Percentiles rank a stretch among this genome's conserved stretches.
Conservation (phyloP, 2,329 filamentous ascomycete species). For the Nemania sp. region DNA sequence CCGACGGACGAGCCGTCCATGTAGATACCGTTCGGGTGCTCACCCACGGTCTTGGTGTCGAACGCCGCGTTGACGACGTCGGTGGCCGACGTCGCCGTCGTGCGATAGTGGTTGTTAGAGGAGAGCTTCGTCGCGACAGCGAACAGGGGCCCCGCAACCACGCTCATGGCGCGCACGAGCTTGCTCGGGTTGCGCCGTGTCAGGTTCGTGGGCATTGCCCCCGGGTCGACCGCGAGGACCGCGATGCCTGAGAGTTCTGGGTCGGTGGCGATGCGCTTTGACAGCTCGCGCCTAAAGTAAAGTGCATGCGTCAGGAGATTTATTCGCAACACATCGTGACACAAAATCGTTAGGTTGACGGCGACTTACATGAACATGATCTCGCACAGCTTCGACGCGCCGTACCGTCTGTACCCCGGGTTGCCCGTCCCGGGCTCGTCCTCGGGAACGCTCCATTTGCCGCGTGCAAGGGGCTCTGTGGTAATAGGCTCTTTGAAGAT, state of each 20-base stretch:
- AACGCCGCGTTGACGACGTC: conserved; percentile 50
- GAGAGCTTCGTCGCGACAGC: conserved; percentile 5
- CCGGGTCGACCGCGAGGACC: conserved; percentile 53
- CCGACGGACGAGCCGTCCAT: conserved; percentile 45
- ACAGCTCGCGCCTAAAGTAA: conserved; percentile 49
- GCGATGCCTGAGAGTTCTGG: conserved; percentile 47
- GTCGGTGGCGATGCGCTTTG: conserved; percentile 47
- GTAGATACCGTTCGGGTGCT: conserved; percentile 51
- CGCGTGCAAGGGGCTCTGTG: conserved; percentile 45
- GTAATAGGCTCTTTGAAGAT: conserved; percentile 43
- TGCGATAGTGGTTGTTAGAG: conserved; percentile 46
- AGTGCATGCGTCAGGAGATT: background rate
- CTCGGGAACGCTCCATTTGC: conserved; percentile 44
- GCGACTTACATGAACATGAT: conserved; percentile 50
- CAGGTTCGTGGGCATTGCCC: conserved; percentile 49
- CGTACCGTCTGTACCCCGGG: conserved; percentile 50
- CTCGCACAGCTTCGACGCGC: conserved; percentile 50
- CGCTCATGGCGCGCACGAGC: conserved; percentile 1
- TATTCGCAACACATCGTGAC: too few species aligned
- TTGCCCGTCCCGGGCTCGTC: conserved; percentile 40
- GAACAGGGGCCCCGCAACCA: conserved; percentile 40
- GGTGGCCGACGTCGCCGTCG: conserved; percentile 47
- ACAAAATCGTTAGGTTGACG: too few species aligned
- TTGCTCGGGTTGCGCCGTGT: conserved; percentile 27
- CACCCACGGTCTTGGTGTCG: conserved; percentile 43